A percentile compares a stretch with the other conserved stretches of the same genome.
Evolutionary conservation across 345 rosid genomes (phyloP).

Genomic region (Excoecaria cochinchinensis): DNA sequence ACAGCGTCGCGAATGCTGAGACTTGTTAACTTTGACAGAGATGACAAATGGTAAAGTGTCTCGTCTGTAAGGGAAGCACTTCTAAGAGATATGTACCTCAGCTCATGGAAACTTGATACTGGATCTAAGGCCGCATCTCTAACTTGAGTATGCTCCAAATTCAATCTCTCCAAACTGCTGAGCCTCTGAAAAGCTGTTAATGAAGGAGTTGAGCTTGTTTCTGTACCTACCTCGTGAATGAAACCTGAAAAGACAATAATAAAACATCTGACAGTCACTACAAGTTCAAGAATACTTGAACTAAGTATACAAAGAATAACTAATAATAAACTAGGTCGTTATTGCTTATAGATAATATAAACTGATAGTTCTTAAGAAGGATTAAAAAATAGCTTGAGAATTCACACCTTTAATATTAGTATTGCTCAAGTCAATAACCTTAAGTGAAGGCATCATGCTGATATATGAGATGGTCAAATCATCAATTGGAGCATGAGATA

Average conservation of each 20-base stretch:
- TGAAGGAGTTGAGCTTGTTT: constrained; percentile 35
- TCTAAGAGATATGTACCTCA: constrained; percentile 57
- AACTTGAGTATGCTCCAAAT: constrained; percentile 64
- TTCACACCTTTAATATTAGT: constrained; percentile 64
- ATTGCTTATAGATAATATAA: not conserved
- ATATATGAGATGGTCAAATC: constrained; percentile 60
- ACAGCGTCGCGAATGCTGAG: constrained; percentile 65
- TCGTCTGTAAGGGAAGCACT: constrained; percentile 67
- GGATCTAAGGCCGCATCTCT: constrained; percentile 56
- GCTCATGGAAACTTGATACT: constrained; percentile 42
- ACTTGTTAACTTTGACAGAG: constrained; percentile 52
- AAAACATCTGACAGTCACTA: not conserved
- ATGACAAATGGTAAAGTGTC: constrained; percentile 53
- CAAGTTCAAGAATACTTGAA: not conserved
- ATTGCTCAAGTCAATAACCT: constrained; percentile 67
- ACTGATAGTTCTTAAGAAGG: not conserved
- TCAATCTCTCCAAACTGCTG: constrained; percentile 48
- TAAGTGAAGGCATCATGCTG: constrained; percentile 56
- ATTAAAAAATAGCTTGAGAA: not conserved
- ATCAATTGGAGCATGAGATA: constrained; percentile 57
- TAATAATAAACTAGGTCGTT: not conserved
- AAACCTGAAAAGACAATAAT: constrained; percentile 50
- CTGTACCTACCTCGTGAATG: constrained; percentile 35
- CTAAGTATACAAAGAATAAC: no score
- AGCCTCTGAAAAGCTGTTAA: constrained; percentile 54